Evolutionary conservation across 2,329 filamentous ascomycete species (phyloP).

Genomic region (Sporothrix phasma): DNA sequence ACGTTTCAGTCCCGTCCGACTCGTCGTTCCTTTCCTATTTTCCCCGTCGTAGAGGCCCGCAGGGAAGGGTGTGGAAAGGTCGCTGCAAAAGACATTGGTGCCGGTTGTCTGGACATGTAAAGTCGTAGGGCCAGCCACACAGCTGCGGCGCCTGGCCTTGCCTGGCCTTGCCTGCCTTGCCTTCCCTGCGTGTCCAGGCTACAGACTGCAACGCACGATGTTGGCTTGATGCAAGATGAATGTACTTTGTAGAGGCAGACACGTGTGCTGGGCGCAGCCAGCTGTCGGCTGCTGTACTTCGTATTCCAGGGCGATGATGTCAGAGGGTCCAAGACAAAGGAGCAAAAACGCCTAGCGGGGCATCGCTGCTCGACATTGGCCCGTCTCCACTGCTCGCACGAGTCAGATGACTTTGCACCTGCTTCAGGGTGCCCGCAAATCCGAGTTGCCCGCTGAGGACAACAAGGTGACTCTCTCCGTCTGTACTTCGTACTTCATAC

Average conservation of each 20-base stretch:
- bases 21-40: background rate
- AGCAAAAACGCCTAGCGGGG: constrained; percentile 2
- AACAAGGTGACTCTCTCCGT: background rate
- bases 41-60: background rate
- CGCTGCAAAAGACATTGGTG: background rate
- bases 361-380: background rate
- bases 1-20: background rate
- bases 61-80: background rate
- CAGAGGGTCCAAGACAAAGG: background rate
- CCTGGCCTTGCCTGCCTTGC: background rate
- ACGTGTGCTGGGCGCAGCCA: background rate
- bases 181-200: background rate
- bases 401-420: too few species aligned
- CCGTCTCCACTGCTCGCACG: background rate
- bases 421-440: background rate
- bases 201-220: background rate
- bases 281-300: background rate
- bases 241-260: background rate
- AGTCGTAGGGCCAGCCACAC: background rate
- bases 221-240: background rate
- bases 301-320: background rate
- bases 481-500: background rate
- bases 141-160: background rate
- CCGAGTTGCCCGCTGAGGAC: constrained; percentile 4
- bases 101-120: background rate